phyloP scores from a whole-genome alignment of 139 green algal genomes.

The Coelastrella sp. region DNA sequence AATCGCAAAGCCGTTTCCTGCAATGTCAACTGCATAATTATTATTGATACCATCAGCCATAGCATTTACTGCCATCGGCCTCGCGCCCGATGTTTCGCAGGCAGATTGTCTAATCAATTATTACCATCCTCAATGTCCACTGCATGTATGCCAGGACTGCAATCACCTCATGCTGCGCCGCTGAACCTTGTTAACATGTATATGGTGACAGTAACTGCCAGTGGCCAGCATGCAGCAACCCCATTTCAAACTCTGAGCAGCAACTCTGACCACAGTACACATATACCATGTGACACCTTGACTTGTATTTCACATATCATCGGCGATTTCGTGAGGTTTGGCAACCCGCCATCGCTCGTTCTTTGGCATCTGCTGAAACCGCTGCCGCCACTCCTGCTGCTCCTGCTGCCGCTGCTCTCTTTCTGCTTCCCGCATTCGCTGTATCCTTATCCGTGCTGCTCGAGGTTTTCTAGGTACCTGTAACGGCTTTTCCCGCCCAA shows the following conservation, averaged over 20 bases:
- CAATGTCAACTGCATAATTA: too few species aligned
- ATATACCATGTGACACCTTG: background rate
- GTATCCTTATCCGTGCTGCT: conserved; percentile 20
- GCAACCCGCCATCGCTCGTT: background rate
- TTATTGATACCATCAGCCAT: too few species aligned
- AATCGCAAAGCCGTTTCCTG: too few species aligned
- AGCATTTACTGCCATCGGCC: too few species aligned
- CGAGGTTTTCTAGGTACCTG: background rate
- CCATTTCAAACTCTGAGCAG: background rate
- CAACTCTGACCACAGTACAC: background rate
- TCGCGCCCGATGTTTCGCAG: too few species aligned
- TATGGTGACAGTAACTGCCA: background rate
- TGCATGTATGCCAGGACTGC: background rate
- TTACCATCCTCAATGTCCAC: too few species aligned
- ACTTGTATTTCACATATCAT: background rate
- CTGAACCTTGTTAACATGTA: too few species aligned
- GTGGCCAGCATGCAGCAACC: background rate
- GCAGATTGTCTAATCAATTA: too few species aligned
- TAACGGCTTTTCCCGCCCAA: background rate
- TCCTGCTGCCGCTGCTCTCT: background rate
- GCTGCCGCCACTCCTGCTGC: background rate
- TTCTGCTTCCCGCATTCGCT: conserved; percentile 11
- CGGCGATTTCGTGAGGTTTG: background rate
- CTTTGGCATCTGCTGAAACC: background rate
- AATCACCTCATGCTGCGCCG: too few species aligned